phyloP scores from a whole-genome alignment of 164 flowering plant genomes.

The Chloranthus sessilifolius region DNA sequence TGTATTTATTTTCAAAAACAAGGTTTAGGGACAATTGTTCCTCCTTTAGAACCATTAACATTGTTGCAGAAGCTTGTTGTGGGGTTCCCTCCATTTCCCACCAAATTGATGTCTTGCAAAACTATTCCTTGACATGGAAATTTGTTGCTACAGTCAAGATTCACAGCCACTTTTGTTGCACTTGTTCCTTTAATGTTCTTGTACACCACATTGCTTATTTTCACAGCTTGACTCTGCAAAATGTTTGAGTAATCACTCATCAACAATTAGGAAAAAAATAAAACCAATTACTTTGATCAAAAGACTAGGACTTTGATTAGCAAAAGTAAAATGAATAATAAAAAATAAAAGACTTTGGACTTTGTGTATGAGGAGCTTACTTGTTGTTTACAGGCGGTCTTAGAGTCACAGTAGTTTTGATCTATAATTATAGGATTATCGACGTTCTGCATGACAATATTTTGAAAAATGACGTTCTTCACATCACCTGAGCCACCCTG shows the following conservation, averaged over 20 bases:
- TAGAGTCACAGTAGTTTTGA: constrained; percentile 47
- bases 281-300: too few relatives aligned
- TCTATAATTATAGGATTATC: constrained; percentile 43
- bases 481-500: constrained; percentile 54
- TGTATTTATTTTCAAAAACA: constrained; percentile 6
- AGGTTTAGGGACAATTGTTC: constrained; percentile 9
- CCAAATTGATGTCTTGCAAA: constrained; percentile 27
- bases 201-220: constrained; percentile 35
- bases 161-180: constrained; percentile 30
- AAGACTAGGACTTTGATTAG: too few relatives aligned
- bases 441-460: constrained; percentile 39
- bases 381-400: constrained; percentile 31
- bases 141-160: constrained; percentile 35
- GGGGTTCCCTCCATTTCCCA: background rate
- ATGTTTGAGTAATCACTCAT: too few relatives aligned
- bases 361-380: constrained; percentile 12
- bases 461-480: constrained; percentile 34
- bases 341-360: too few relatives aligned
- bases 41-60: constrained; percentile 12
- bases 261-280: too few relatives aligned
- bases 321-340: too few relatives aligned
- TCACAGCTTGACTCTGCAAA: constrained; percentile 35
- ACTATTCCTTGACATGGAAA: constrained; percentile 35
- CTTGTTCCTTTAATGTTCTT: constrained; percentile 44
- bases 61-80: constrained; percentile 27